Base-by-base conservation (phyloP, 495 filamentous ascomycete genomes). In the Friedmanniomyces simplex region DNA sequence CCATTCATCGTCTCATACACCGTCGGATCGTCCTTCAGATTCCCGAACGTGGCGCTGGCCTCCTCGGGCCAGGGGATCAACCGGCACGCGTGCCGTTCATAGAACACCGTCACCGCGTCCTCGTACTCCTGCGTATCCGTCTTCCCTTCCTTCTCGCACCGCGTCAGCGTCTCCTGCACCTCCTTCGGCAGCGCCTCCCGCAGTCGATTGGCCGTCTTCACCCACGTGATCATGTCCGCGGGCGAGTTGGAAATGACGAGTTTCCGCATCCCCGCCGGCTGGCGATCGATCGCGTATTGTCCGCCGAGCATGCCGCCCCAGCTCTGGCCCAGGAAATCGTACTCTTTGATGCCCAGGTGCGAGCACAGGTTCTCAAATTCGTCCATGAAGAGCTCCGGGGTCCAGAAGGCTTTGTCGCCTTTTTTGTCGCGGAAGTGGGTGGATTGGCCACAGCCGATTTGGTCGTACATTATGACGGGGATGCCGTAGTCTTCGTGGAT, bases 221-320 rank as follows among this genome's bases (percentile, higher is more conserved):
- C 57, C 51, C 67, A 68, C 6, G 68, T 39, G 10, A 57, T 55
- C 55, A 74, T 71, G 47, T 67, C 71, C 4, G 72, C 67, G 8
- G 71, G 70, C 6, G 66, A 61, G 57, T 73, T 67, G 20, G 71
- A 67, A 18, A 80, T 65, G 21, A 79, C 64, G 11, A 78, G 54
- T 24, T 69, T 71, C 11, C 65, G 63, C 22, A 80, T 59, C 0
- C 76, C 74, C 14, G 52, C 26, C 0, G 77, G 71, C 18, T 65
- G 67, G 24, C 22, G 52, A 16, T 54, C 53, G 13, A 69, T 57
- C 0, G 73, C 74, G 61, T 67, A 71, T 3, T 64, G 51, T 4
- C 67, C 68, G 1, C 67, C 76, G 0, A 80, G 64, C 73, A 79
- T 76, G 25, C 74, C 78, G 25, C 78, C 78, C 77, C 77, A 82